Evolutionary conservation across 331 rosid genomes (phyloP).

Genomic region (Malus hybrid): DNA sequence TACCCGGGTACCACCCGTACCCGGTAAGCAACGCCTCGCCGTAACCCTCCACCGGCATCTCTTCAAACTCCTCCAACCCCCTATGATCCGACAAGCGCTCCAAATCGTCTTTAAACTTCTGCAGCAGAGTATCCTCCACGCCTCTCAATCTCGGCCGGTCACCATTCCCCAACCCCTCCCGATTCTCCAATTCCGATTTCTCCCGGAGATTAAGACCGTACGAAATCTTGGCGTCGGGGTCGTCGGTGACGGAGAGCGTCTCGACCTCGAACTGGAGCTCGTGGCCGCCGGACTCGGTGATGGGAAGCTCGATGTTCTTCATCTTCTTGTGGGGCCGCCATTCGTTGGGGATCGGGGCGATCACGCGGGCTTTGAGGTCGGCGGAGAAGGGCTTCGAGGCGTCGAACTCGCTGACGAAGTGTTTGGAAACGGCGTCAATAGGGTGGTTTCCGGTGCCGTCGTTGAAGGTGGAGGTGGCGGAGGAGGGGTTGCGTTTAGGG

Average conservation of each 20-base stretch:
- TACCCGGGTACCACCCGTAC: conserved; percentile 81
- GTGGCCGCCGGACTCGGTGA: conserved; percentile 10
- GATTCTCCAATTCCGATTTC: background rate
- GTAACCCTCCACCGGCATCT: conserved; percentile 68
- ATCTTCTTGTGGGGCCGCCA: conserved; percentile 39
- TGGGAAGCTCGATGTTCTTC: conserved; percentile 67
- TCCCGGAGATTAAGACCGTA: conserved; percentile 58
- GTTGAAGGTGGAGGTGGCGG: conserved; percentile 11
- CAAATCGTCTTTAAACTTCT: conserved; percentile 62
- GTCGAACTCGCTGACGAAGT: conserved; percentile 47
- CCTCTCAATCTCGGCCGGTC: conserved; percentile 1
- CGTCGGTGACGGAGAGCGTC: conserved; percentile 3
- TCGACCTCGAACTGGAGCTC: conserved; percentile 22
- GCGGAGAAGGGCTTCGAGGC: conserved; percentile 29
- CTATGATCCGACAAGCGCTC: conserved; percentile 51
- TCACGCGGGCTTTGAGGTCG: conserved; percentile 16
- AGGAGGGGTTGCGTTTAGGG: conserved; percentile 20
- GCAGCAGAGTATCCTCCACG: conserved; percentile 34
- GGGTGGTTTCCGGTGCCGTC: conserved; percentile 8
- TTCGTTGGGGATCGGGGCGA: conserved; percentile 43
- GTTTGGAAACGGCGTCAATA: background rate
- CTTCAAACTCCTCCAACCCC: conserved; percentile 69
- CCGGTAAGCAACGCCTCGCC: conserved; percentile 76
- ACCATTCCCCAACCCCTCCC: background rate
- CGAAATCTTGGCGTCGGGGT: conserved; percentile 31